A percentile compares a stretch with the other conserved stretches of the same genome.
These are phyloP conservation scores for Populus trichocarpa DNA, from an alignment of 441 rosid species.

Conservation along the genomic window DNA sequence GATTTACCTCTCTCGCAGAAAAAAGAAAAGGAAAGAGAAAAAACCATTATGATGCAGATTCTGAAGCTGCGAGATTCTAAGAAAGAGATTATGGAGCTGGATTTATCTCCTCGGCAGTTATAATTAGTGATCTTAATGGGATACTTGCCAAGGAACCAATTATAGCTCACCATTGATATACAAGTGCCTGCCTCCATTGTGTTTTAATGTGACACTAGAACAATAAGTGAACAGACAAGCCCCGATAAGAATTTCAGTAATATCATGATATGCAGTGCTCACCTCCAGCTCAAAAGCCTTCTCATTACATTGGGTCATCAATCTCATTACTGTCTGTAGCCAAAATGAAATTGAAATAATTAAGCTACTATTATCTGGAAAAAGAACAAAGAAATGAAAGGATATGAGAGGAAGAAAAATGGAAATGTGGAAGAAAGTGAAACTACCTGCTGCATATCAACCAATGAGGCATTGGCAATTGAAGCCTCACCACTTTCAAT, in stretches of 20 bases:
- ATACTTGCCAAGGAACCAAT: background rate
- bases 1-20: background rate
- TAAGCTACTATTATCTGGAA: slow-evolving; percentile 8
- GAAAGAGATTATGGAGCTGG: slow-evolving; percentile 4
- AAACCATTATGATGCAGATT: background rate
- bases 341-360: slow-evolving; percentile 22
- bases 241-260: background rate
- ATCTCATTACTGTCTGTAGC: slow-evolving; percentile 73
- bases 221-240: background rate
- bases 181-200: background rate
- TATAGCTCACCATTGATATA: background rate
- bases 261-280: slow-evolving; percentile 18
- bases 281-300: slow-evolving; percentile 97
- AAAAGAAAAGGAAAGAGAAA: background rate
- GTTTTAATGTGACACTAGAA: background rate
- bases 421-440: slow-evolving; percentile 8
- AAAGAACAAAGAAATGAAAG: slow-evolving; percentile 1
- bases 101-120: background rate
- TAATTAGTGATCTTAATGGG: background rate
- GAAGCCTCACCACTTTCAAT: slow-evolving; percentile 93
- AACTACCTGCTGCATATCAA: slow-evolving; percentile 96
- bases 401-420: background rate
- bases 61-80: background rate
- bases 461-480: slow-evolving; percentile 78
- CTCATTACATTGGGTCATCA: slow-evolving; percentile 93